Base-by-base conservation (phyloP, 495 filamentous ascomycete species). In the Trichoderma gamsii region DNA sequence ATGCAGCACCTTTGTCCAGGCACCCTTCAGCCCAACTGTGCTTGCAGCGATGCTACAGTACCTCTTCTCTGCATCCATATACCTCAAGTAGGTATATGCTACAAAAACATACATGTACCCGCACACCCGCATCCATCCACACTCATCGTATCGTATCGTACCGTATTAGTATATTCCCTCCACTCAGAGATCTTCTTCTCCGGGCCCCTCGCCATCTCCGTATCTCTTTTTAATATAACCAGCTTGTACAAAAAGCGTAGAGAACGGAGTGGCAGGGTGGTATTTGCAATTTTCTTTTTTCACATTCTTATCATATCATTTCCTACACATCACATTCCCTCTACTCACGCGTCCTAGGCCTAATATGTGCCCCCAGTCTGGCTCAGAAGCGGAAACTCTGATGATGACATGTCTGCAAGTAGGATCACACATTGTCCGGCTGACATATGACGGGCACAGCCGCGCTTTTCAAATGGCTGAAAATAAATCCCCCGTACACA, bases 341-440 rank as follows among this genome's bases (percentile, higher is more conserved):
- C 9, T 56, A 15, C 44, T n/a, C 13, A 18, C 44, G 5, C 51
- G 23, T 25, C 51, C 51, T 23, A 18, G 8, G 4, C 25, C 25
- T n/a, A 61, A 15, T 15, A 3, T 11, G 56, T 61, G n/a, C 23
- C 56, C 56, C 56, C 56, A 16, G 49, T n/a, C 49, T 16, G 18
- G 18, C n/a, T 52, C 8, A 52, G 49, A 52, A 52, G 49, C 18
- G 49, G 4, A 23, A 7, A 23, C 4, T 52, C 49, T 52, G 18
- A 52, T 18, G 46, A 44, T 52, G 49, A n/a, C 49, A 52, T 52
- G 49, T 52, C 49, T 49, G 18, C 44, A 16, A 15, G 49, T 23
- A 52, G 49, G 18, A 52, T 52, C 49, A 23, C 49, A 23, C 49
- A 52, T 52, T 52, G 49, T 52, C 49, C 49, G 49, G 49, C 49